Percentiles rank a stretch among this genome's conserved stretches.
phyloP scores from a whole-genome alignment of 805 yeast genomes.

The Hanseniaspora nectarophila region DNA sequence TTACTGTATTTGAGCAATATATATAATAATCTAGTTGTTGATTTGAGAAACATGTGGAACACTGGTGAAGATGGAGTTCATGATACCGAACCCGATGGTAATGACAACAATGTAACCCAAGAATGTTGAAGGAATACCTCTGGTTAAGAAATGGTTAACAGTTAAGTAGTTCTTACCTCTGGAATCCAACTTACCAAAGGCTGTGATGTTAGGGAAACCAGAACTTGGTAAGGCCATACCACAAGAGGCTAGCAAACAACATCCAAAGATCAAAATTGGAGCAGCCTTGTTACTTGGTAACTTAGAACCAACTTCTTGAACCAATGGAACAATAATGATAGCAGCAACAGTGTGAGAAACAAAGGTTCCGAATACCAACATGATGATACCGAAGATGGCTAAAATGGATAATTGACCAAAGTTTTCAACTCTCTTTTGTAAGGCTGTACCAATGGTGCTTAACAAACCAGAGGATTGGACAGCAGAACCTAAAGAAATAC shows the following conservation, averaged over 20 bases:
- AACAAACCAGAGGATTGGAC: constrained; percentile 84
- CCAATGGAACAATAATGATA: constrained; percentile 77
- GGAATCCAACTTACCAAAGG: constrained; percentile 85
- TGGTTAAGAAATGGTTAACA: constrained; percentile 68
- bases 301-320: constrained; percentile 70
- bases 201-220: constrained; percentile 98
- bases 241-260: constrained; percentile 64
- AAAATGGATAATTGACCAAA: constrained; percentile 56
- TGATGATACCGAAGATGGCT: constrained; percentile 69
- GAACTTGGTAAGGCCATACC: constrained; percentile 98
- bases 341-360: constrained; percentile 97
- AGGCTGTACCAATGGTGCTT: constrained; percentile 57
- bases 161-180: constrained; percentile 79
- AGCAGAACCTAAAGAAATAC: constrained; percentile 85
- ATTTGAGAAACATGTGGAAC: background rate
- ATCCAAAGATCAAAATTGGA: constrained; percentile 31
- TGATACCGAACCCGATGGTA: constrained; percentile 69
- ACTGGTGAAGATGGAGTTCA: constrained; percentile 32
- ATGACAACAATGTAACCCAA: constrained; percentile 61
- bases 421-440: constrained; percentile 54
- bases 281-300: constrained; percentile 63
- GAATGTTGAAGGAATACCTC: constrained; percentile 83
- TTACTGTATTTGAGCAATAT: background rate
- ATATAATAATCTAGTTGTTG: background rate
- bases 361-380: constrained; percentile 80